phyloP scores from a whole-genome alignment of 164 flowering plant species.

The Hamamelis virginiana region DNA sequence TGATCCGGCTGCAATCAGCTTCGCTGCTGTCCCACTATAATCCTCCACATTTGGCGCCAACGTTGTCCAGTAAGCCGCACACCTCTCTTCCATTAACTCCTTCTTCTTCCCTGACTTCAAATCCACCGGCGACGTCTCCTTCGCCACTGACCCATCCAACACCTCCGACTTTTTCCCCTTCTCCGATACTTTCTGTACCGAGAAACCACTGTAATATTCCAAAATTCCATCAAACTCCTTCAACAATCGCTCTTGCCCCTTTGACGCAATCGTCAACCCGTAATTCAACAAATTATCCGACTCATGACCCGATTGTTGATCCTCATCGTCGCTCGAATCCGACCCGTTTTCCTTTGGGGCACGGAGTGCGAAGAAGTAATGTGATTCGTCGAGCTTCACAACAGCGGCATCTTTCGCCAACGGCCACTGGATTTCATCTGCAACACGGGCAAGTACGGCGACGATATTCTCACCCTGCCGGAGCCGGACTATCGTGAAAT shows the following conservation, averaged over 20 bases:
- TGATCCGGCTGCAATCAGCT: slow-evolving; percentile 72
- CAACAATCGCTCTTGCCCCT: slow-evolving; percentile 66
- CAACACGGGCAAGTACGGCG: slow-evolving; percentile 65
- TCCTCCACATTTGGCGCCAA: slow-evolving; percentile 98
- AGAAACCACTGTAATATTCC: slow-evolving; percentile 55
- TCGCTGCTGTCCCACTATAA: slow-evolving; percentile 70
- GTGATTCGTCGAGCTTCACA: slow-evolving; percentile 75
- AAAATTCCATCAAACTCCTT: slow-evolving; percentile 59
- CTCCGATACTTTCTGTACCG: slow-evolving; percentile 51
- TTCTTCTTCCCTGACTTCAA: slow-evolving; percentile 45
- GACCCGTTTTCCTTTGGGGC: slow-evolving; percentile 25
- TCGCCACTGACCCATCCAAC: slow-evolving; percentile 45
- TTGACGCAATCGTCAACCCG: slow-evolving; percentile 74
- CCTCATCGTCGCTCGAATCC: slow-evolving; percentile 29
- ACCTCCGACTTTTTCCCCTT: slow-evolving; percentile 25
- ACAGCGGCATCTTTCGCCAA: slow-evolving; percentile 65
- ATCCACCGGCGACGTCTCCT: slow-evolving; percentile 55
- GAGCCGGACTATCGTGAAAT: slow-evolving; percentile 46
- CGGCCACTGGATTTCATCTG: slow-evolving; percentile 81
- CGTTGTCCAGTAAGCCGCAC: slow-evolving; percentile 92
- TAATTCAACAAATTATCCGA: slow-evolving; percentile 48
- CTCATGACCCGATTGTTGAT: background rate
- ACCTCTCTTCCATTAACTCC: slow-evolving; percentile 64
- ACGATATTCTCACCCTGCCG: slow-evolving; percentile 50
- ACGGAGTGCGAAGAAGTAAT: slow-evolving; percentile 75